These are phyloP conservation scores for Rhodomyrtus tomentosa DNA, from an alignment of 345 rosid genomes.

Conservation along the genomic window DNA sequence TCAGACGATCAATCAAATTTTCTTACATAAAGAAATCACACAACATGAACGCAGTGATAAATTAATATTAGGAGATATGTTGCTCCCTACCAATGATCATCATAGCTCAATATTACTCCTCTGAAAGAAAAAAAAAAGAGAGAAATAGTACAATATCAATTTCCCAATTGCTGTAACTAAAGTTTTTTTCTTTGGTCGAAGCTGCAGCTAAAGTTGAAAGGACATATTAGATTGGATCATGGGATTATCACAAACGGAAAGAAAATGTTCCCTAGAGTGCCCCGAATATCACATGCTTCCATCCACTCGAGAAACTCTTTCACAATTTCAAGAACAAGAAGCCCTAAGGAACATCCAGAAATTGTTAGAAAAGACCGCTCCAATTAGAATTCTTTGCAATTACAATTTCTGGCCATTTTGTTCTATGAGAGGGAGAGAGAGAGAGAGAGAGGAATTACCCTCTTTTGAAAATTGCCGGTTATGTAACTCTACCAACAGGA, in stretches of 20 bases:
- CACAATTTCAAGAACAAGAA: background rate
- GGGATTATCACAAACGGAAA: conserved; percentile 1
- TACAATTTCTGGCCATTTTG: too few relatives aligned
- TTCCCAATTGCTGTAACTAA: background rate
- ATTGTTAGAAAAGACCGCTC: background rate
- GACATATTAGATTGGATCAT: background rate
- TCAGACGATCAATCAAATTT: background rate
- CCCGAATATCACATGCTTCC: background rate
- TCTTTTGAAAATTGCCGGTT: too few relatives aligned
- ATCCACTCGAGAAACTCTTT: background rate
- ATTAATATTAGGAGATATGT: background rate
- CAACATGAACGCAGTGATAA: background rate
- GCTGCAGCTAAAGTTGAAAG: background rate
- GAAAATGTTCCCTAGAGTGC: background rate
- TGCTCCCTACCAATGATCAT: background rate
- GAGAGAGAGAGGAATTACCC: too few relatives aligned
- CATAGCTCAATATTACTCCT: background rate
- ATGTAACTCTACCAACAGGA: too few relatives aligned
- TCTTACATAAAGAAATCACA: background rate
- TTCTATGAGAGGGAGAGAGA: too few relatives aligned
- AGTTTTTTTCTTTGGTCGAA: too few relatives aligned
- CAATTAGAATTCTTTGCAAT: background rate
- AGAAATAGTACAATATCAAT: too few relatives aligned
- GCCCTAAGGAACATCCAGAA: background rate
- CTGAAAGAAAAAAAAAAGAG: background rate